Conservation (phyloP, 331 rosid genomes). For the Dryas integrifolia region DNA sequence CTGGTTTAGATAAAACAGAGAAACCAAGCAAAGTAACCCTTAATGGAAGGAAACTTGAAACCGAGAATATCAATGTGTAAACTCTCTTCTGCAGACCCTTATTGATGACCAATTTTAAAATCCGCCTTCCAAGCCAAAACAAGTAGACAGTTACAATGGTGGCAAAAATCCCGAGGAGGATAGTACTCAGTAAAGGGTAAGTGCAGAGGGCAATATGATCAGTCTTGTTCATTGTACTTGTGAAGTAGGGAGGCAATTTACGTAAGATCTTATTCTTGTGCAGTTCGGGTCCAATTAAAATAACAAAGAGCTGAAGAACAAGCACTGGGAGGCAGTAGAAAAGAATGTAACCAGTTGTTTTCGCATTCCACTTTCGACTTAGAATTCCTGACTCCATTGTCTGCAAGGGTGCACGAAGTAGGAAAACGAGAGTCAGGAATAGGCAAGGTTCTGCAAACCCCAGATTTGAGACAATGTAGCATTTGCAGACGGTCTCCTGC, state of each 20-base stretch:
- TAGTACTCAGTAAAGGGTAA: constrained; percentile 84
- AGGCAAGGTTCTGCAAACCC: constrained; percentile 99
- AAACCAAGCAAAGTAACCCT: constrained; percentile 92
- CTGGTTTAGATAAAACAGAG: constrained; percentile 74
- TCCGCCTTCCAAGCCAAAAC: constrained; percentile 94
- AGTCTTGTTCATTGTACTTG: constrained; percentile 37
- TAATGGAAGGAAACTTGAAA: constrained; percentile 84
- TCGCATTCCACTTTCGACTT: constrained; percentile 69
- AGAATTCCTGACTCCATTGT: constrained; percentile 70
- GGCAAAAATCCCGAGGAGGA: constrained; percentile 78
- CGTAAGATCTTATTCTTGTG: constrained; percentile 37
- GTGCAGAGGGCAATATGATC: constrained; percentile 67
- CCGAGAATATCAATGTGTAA: constrained; percentile 78
- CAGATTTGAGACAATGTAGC: constrained; percentile 84
- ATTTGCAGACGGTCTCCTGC: constrained; percentile 85
- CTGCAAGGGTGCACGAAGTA: constrained; percentile 90
- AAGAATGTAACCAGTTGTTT: constrained; percentile 67
- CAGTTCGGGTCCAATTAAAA: constrained; percentile 66
- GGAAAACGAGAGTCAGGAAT: constrained; percentile 80
- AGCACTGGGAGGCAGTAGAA: constrained; percentile 79
- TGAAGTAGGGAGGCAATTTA: constrained; percentile 65
- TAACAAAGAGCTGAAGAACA: constrained; percentile 73
- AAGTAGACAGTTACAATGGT: constrained; percentile 72
- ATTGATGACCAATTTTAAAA: constrained; percentile 90
- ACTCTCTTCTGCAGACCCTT: constrained; percentile 95